Conservation (phyloP, 2,329 filamentous ascomycete species). For the Daldinia sp. region DNA sequence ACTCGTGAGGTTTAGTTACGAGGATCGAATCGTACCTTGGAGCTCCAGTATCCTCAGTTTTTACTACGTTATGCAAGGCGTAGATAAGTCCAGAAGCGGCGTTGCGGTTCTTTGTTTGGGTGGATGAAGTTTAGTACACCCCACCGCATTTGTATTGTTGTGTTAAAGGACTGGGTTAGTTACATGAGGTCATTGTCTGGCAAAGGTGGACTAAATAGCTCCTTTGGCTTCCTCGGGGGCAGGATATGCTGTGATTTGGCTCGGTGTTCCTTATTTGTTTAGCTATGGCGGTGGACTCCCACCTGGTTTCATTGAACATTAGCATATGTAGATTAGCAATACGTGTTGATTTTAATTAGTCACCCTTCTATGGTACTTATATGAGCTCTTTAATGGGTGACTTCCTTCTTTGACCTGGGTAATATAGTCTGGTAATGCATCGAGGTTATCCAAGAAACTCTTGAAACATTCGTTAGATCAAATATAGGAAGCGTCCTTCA, state of each 20-base stretch:
- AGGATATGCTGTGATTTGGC: slow-evolving; percentile 5
- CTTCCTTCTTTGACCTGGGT: background rate
- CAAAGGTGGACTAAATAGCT: background rate
- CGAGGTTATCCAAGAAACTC: too few relatives aligned
- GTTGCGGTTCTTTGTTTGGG: slow-evolving; percentile 32
- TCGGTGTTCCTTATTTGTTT: slow-evolving; percentile 11
- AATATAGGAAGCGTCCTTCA: too few relatives aligned
- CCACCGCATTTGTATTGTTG: slow-evolving; percentile 22
- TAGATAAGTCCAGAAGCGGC: slow-evolving; percentile 19
- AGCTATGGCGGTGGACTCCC: background rate
- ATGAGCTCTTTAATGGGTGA: background rate
- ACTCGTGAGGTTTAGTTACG: background rate
- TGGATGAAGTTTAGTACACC: slow-evolving; percentile 12
- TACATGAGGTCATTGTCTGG: slow-evolving; percentile 4
- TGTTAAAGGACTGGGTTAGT: background rate
- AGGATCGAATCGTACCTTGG: background rate
- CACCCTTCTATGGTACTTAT: background rate
- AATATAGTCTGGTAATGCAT: background rate
- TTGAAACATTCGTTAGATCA: too few relatives aligned
- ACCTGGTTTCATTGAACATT: background rate
- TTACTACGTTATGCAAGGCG: slow-evolving; percentile 8
- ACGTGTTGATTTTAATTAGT: background rate
- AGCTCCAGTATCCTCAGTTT: background rate
- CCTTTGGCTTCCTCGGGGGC: background rate
- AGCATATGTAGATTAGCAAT: background rate